Evolutionary conservation across 257 asterid species (phyloP), one percentile per base, ranked within the genome.

Genomic region (Solanum ossicruentum): DNA sequence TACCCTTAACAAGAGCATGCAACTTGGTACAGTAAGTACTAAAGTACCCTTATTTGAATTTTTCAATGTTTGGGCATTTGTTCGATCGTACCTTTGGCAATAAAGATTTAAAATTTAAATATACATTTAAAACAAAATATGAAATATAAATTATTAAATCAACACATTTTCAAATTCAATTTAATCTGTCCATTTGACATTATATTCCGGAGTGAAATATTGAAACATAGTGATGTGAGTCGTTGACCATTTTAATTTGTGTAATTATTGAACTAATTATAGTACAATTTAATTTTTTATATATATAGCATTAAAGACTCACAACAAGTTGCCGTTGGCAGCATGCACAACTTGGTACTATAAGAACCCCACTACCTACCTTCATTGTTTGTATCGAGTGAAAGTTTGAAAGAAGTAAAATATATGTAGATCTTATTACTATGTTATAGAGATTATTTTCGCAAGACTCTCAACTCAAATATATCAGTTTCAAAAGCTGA

Each of bases 261-360:
- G 0, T 5, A 70, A 10, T 41, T 17, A 70, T 39, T 28, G 1
- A 39, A 70, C 28, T 39, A 36, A 36, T 36, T 36, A 36, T 36
- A 36, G 4, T 6, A 18, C 17, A 70, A 18, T 60, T 60, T 28
- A 28, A 66, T 70, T 45, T 17, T 11, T 11, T 21, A 12, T 39
- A 69, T 3, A 15, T 2, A 77, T 52, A 13, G 21, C 28, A 12
- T 52, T 78, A 28, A 78, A 78, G 83, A 52, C 65, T 16, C 28
- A 1, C 3, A 78, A 78, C 65, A 16, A 78, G 51, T 78, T 78
- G 83, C 10, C 28, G 28, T 78, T 78, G 65, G 65, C 82, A 51
- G 86, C 82, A 70, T 70, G 54, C 79, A 52, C 66, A 52, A 78
- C 66, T 78, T 78, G 83, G 83, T 78, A 78, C 83, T 52, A 52